Evolutionary conservation across 805 yeast genomes (phyloP), one percentile per base, ranked within the genome.

Genomic region (Pichia deserticola): DNA sequence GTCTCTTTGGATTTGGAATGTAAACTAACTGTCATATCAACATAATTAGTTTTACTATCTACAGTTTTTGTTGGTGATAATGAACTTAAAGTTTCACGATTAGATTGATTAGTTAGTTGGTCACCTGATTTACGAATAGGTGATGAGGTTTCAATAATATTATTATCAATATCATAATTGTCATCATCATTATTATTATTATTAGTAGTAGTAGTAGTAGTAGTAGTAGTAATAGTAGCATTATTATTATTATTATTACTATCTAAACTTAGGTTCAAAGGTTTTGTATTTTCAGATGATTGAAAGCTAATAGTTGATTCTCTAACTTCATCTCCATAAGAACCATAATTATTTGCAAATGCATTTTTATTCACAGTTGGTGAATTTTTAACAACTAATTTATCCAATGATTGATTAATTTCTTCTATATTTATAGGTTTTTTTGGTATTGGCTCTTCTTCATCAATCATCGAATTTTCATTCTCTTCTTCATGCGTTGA

Each of bases 281-380:
- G 44, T 34, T 42, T 37, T 8, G 44, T 42, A 34, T 30, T 34
- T 20, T 38, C 40, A 10, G 20, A 5, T 9, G 36, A 34, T 34
- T 34, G 8, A 12, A 1, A 34, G 4, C 28, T 38, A 3, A 42
- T 7, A 6, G 13, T 25, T 11, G 44, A 42, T 32, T 12, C 32
- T 20, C 44, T n/a, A 15, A 32, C 32, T n/a, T 25, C 10, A 11
- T 43, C 37, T 12, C 48, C 51, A 32, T 48, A 48, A 20, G 44
- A 29, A 7, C 51, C 51, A 15, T 48, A 48, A 36, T 44, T 48
- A 36, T 44, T 44, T 15, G 40, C 48, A 40, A 48, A 48, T 2
- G 47, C 29, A 12, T 33, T 34, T 8, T 38, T 9, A 28, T 45
- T 29, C 0, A 45, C 34, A 30, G n/a, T 38, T 1, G 52, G 49